Conservation (phyloP, 805 yeast species). For the Ogataea populi-albae region DNA sequence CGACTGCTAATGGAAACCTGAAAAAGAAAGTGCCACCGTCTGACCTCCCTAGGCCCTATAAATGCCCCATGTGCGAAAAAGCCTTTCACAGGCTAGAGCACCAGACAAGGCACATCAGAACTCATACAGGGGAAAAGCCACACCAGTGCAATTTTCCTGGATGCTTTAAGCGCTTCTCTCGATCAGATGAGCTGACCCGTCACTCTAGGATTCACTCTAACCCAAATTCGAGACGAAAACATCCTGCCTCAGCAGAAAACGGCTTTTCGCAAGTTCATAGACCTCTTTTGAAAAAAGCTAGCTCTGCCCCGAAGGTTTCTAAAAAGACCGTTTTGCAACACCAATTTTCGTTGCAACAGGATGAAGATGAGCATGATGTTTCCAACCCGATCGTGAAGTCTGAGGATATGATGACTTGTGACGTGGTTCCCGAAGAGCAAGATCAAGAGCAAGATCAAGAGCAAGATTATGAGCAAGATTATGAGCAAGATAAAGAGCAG, state of each 20-base stretch:
- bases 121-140: slow-evolving; percentile 93
- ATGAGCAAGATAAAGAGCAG: too few relatives aligned
- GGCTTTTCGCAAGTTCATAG: slow-evolving; percentile 14
- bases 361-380: neutral
- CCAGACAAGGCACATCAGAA: slow-evolving; percentile 85
- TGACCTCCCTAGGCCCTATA: slow-evolving; percentile 60
- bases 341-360: neutral
- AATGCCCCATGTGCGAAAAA: slow-evolving; percentile 79
- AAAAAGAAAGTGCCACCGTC: slow-evolving; percentile 24
- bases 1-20: slow-evolving; percentile 19
- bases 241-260: slow-evolving; percentile 14
- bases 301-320: slow-evolving; percentile 17
- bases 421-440: too few relatives aligned
- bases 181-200: slow-evolving; percentile 83
- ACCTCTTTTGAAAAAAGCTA: slow-evolving; percentile 16
- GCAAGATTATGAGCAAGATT: too few relatives aligned
- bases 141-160: slow-evolving; percentile 81
- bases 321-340: slow-evolving; percentile 8
- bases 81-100: slow-evolving; percentile 88
- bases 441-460: slow-evolving; percentile 5
- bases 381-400: neutral
- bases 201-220: slow-evolving; percentile 78
- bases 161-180: slow-evolving; percentile 75
- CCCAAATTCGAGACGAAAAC: slow-evolving; percentile 39
- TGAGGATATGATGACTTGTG: too few relatives aligned